Evolutionary conservation across 192 early-diverging fungal genomes (phyloP), one percentile per base, ranked within the genome.

Genomic region (Podila horticola): DNA sequence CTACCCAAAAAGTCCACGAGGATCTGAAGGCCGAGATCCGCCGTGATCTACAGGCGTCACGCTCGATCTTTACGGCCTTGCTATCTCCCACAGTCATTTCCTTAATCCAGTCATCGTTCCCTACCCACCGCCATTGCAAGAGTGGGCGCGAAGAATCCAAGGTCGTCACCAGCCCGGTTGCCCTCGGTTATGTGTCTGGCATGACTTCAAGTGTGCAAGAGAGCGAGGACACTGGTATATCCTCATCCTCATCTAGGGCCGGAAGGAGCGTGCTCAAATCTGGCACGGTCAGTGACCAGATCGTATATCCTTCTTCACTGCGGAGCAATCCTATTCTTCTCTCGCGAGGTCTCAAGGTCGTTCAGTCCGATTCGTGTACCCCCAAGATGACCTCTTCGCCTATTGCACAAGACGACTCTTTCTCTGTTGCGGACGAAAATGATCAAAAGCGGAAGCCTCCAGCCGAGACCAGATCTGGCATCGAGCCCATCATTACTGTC

Each of bases 41-140:
- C 1, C 52, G 52, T 22, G 52, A 55, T 55, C 52, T 55, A 1
- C n/a, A 55, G 24, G 24, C 52, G 0, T 55, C 20, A 3, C 52
- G 52, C 20, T 24, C 52, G 52, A 55, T 26, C 6, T 26, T 55
- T 17, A 55, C 52, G 24, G 52, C 52, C 6, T 11, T 55, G 0
- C 22, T 55, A 2, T 24, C 52, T 55, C 52, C 52, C 17, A 26
- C 52, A 22, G 52, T 55, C 52, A 55, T 26, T 10, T 55, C 52
- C 17, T 55, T 55, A 22, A 55, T 55, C 24, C 52, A 55, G 52
- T 55, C 52, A 26, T 55, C 52, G 52, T 55, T 55, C n/a, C 52
- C 52, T 24, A 1, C 34, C 34, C 52, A 26, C 17, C 52, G 52
- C 24, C 24, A 5, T 26, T n/a, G 52, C 52, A 55, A 55, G 52